These are phyloP conservation scores for Arthrobotrys entomopaga DNA, from an alignment of 2,329 filamentous ascomycete species.

Conservation along the genomic window DNA sequence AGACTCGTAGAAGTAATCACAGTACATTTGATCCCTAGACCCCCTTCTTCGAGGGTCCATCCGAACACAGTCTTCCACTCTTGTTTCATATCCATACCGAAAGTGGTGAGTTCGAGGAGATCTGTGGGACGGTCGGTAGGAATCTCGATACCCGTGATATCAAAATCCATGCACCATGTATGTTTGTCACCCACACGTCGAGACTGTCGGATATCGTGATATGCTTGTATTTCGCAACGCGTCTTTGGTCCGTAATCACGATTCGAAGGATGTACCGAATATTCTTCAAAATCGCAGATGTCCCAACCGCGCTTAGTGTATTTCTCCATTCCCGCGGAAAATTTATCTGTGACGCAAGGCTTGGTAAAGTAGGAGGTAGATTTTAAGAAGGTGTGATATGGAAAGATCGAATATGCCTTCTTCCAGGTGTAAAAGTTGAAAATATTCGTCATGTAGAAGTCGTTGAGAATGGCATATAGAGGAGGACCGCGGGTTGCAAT, in stretches of 20 bases:
- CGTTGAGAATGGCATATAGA: neutral
- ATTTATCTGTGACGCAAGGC: neutral
- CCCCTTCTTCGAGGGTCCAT: too few species aligned
- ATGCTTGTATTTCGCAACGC: neutral
- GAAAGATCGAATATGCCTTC: conserved; percentile 25
- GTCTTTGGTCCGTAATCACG: neutral
- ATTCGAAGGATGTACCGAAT: neutral
- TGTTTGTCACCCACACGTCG: conserved; percentile 26
- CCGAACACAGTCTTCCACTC: too few species aligned
- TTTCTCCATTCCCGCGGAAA: neutral
- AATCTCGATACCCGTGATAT: conserved; percentile 18
- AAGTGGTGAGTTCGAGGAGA: conserved; percentile 21
- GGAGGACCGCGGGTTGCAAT: neutral
- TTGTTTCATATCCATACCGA: conserved; percentile 22
- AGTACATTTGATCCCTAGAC: too few species aligned
- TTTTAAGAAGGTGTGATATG: conserved; percentile 16
- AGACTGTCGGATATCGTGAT: neutral
- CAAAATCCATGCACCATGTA: conserved; percentile 16
- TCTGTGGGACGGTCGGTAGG: neutral
- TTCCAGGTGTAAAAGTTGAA: conserved; percentile 35
- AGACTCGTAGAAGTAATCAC: too few species aligned
- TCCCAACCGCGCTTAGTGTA: neutral
- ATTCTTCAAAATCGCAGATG: too few species aligned
- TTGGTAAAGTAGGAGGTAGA: conserved; percentile 1
- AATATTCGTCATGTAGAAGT: conserved; percentile 15